Conservation (phyloP, 2,329 filamentous ascomycete genomes). For the Fusarium sp. region DNA sequence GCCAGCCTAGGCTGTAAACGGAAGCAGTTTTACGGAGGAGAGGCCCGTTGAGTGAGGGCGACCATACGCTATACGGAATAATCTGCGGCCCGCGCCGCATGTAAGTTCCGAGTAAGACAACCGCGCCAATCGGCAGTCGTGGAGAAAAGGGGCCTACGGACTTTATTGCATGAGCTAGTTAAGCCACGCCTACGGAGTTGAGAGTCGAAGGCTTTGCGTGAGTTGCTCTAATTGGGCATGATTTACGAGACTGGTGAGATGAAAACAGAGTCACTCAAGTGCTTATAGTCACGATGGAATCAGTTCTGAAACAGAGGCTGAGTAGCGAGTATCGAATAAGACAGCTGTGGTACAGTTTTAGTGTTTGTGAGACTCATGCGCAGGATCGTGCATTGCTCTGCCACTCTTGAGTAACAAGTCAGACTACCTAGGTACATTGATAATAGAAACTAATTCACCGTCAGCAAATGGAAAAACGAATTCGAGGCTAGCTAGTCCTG, state of each 20-base stretch:
- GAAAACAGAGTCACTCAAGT: background rate
- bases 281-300: background rate
- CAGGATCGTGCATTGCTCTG: background rate
- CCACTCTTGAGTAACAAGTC: background rate
- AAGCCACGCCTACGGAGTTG: background rate
- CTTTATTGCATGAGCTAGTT: background rate
- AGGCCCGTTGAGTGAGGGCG: background rate
- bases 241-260: background rate
- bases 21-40: background rate
- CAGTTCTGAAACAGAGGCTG: background rate
- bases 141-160: background rate
- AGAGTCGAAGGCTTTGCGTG: rapidly evolving
- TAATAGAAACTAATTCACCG: background rate
- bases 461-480: background rate
- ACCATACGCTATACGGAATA: background rate
- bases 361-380: background rate
- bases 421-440: rapidly evolving
- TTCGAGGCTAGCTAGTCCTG: background rate
- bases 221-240: background rate
- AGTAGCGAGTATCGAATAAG: rapidly evolving
- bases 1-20: background rate
- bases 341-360: background rate
- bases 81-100: background rate
- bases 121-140: background rate
- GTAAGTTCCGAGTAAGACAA: background rate